phyloP scores from a whole-genome alignment of 129 eudicot genomes.

The Artemisia tridentata region DNA sequence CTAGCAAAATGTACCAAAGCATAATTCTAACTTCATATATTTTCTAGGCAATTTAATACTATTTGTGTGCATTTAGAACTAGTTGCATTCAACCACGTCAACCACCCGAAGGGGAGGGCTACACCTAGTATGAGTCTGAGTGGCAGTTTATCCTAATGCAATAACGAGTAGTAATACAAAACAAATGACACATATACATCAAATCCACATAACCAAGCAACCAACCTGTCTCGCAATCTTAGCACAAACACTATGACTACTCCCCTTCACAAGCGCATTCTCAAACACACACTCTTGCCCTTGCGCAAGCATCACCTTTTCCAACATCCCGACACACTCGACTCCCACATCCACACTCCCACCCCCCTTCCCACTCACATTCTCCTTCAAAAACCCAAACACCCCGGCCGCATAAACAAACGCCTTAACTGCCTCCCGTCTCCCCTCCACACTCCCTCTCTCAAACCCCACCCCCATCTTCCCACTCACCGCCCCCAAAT shows the following conservation, averaged over 20 bases:
- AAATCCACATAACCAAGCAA: not conserved
- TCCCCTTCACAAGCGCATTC: slow-evolving; percentile 78
- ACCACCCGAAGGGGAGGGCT: not conserved
- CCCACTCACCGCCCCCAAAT: slow-evolving; percentile 78
- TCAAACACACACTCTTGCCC: slow-evolving; percentile 92
- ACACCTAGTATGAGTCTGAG: not conserved
- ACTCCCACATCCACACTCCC: slow-evolving; percentile 61
- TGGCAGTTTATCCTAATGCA: not conserved
- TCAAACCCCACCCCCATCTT: slow-evolving; percentile 68
- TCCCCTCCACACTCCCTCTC: slow-evolving; percentile 62
- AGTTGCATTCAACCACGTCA: not conserved
- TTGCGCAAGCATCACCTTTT: slow-evolving; percentile 88
- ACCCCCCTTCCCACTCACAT: slow-evolving; percentile 44
- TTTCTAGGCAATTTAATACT: not conserved
- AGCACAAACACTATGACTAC: slow-evolving; percentile 73
- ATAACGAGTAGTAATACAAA: not conserved
- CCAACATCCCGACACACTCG: slow-evolving; percentile 92
- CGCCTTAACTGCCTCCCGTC: slow-evolving; percentile 64
- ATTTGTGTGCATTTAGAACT: not conserved
- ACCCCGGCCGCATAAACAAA: slow-evolving; percentile 78
- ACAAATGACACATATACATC: not conserved
- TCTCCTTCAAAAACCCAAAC: slow-evolving; percentile 71
- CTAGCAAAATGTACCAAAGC: no score
- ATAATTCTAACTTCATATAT: no score
- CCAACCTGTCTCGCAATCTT: slow-evolving; percentile 83